Conservation (phyloP, 495 filamentous ascomycete species). For the Chaetomium fimeti region DNA sequence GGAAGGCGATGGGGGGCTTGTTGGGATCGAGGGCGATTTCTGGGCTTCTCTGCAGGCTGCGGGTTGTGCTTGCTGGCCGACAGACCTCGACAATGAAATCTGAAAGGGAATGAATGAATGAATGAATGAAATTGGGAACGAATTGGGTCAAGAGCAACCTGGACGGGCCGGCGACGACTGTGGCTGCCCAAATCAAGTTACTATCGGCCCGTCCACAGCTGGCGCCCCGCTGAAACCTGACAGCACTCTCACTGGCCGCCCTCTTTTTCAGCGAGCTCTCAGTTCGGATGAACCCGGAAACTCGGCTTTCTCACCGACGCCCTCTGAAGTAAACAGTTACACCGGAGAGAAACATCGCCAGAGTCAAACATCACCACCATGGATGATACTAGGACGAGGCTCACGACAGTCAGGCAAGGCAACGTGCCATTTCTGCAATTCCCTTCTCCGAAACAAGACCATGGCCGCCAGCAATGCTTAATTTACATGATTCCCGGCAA, state of each 20-base stretch:
- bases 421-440: conserved; percentile 20
- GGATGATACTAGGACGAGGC: background rate
- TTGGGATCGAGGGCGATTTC: too few species aligned
- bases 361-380: background rate
- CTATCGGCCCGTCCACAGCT: conserved; percentile 4
- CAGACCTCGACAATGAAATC: too few species aligned
- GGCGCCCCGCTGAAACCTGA: conserved; percentile 2
- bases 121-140: too few species aligned
- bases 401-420: background rate
- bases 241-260: background rate
- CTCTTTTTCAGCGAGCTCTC: background rate
- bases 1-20: too few species aligned
- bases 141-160: too few species aligned
- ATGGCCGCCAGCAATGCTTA: conserved; percentile 33
- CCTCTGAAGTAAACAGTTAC: too few species aligned
- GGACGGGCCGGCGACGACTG: too few species aligned
- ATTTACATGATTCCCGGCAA: conserved; percentile 78
- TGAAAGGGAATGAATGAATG: too few species aligned
- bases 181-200: too few species aligned
- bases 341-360: background rate
- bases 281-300: background rate
- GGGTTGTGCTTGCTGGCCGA: too few species aligned
- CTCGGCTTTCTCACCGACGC: background rate
- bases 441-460: conserved; percentile 14
- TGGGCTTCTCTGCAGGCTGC: too few species aligned